These are phyloP conservation scores for Xylariales sp. DNA, from an alignment of 2,329 filamentous ascomycete genomes.

Conservation along the genomic window DNA sequence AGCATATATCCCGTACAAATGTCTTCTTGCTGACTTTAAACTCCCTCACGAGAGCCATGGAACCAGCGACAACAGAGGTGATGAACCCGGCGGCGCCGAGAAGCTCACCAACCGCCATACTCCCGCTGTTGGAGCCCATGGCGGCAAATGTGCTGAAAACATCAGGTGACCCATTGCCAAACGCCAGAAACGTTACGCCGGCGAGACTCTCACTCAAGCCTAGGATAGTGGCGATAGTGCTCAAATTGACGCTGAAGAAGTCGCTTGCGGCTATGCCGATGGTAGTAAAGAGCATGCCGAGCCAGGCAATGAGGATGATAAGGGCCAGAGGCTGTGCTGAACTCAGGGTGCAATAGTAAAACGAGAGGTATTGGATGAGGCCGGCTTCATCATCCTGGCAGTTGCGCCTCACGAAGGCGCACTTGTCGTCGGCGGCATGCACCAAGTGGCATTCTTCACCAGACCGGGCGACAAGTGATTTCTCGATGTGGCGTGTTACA, in stretches of 20 bases:
- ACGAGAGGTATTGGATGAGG: constrained; percentile 77
- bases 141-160: constrained; percentile 98
- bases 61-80: constrained; percentile 90
- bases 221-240: constrained; percentile 82
- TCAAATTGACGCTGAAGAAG: constrained; percentile 96
- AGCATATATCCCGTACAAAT: constrained; percentile 86
- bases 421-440: constrained; percentile 73
- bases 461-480: constrained; percentile 14
- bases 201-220: constrained; percentile 95
- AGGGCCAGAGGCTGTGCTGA: constrained; percentile 74
- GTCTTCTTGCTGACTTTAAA: constrained; percentile 87
- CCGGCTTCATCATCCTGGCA: constrained; percentile 89
- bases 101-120: constrained; percentile 90
- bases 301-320: constrained; percentile 71
- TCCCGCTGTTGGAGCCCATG: constrained; percentile 96
- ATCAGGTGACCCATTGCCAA: constrained; percentile 96
- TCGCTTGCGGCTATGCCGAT: constrained; percentile 97
- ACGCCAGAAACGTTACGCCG: constrained; percentile 92
- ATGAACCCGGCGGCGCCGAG: constrained; percentile 96
- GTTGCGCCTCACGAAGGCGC: constrained; percentile 76
- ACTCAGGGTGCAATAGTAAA: constrained; percentile 83
- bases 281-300: constrained; percentile 86
- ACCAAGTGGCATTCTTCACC: constrained; percentile 69
- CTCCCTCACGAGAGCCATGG: constrained; percentile 94
- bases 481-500: constrained; percentile 11